Base-by-base conservation (phyloP, 306 rosid species). In the Aeschynomene evenia region DNA sequence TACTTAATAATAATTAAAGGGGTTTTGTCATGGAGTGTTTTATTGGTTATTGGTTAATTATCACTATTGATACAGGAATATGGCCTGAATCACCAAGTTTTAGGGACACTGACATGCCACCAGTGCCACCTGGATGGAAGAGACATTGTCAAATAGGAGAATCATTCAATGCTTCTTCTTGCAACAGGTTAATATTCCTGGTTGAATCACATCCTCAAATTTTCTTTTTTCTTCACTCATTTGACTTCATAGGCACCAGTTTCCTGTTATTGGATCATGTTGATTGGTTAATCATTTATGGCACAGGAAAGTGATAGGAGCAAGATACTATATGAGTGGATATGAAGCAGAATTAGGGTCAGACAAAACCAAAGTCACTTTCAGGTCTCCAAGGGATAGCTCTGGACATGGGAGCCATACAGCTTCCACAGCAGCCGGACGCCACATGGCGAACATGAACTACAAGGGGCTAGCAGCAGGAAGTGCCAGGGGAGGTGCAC, bases 361-460 rank as follows among this genome's bases (percentile, higher is more conserved):
- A 53, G 75, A 42, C 13, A 75, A 56, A 68, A 28, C 31, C 3
- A 73, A 75, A 64, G 81, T 85, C 71, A 72, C 92, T 66, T 89
- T 87, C 81, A 81, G 75, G 46, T 89, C 92, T 13, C 85, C 96
- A 6, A 85, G 96, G 82, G 96, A 89, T 69, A 85, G 92, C 75
- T 60, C 87, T 1, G 96, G 96, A 22, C 96, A 89, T 71, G 96
- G 96, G 16, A 89, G 92, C 78, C 96, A 89, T 72, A 87, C 96
- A 33, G 77, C 90, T 51, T 89, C 96, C 33, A 89, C 81, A 31
- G 92, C 92, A n/a, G 85, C 86, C 0, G 92, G 96, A 9, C 86
- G 90, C 56, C 43, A 81, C 43, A 90, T 89, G 68, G 40, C 59
- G 50, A 73, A 85, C 79, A 83, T 85, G 96, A 87, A 79, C 74